Base-by-base conservation (phyloP, 2,329 filamentous ascomycete genomes). In the Aspergillus japonicus region DNA sequence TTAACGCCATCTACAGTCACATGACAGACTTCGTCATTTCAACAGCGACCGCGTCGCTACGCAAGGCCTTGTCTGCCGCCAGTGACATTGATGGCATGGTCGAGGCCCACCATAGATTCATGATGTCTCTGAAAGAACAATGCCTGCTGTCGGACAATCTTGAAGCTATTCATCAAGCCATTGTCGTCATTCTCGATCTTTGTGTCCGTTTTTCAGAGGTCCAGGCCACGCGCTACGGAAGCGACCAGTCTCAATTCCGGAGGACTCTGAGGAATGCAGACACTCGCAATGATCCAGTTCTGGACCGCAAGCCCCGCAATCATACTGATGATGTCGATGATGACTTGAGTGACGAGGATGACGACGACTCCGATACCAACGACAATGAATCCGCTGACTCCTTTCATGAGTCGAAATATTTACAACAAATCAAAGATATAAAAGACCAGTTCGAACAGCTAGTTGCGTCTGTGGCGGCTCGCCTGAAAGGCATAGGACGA, bases 61-160 rank as follows among this genome's bases (percentile, higher is more conserved):
- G 78, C 5, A 71, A 74, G 2, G 78, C 82, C 0, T 81, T 97
- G 54, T 74, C 77, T 14, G 76, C 78, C 5, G 86, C 91, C 0
- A 81, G 83, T 26, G 91, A 94, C 65, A 86, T 97, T 10, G 92
- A 97, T 70, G 84, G 84, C 26, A 96, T 97, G 90, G 87, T 92
- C 26, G 76, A 76, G 1, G 82, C 87, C 0, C 92, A 96, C 71
- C 77, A 83, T 4, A 71, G 74, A 0, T 94, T 89, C 68, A 78
- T 89, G 49, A 81, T 80, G 49, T 82, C 82, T 2, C 77, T 95
- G 11, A 79, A 87, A 58, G 83, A 87, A 33, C 87, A 91, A 64
- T 86, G 89, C 10, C 84, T 95, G 24, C 82, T 96, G 0, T 86
- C 88, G 0, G 77, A 81, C 16, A 88, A 87, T 56, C 77, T 96